Base-by-base conservation (phyloP, 129 eudicot species). In the Daucus carota region DNA sequence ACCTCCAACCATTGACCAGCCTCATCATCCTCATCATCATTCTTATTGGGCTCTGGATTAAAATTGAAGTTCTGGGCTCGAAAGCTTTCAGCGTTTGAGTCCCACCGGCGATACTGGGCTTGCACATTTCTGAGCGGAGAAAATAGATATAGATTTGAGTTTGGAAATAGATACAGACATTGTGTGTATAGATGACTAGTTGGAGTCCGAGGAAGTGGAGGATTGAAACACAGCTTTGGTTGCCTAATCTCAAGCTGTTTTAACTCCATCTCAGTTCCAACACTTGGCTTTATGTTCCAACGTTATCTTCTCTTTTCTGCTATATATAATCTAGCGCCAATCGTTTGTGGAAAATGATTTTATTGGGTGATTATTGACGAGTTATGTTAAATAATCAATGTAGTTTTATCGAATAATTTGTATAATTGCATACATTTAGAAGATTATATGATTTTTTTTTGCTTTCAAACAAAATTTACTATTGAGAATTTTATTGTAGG, bases 81-180 rank as follows among this genome's bases (percentile, higher is more conserved):
- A 45, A 86, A 84, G 34, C 82, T 80, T 84, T 90, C 96, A 0
- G 96, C 96, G 41, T 90, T 90, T 29, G 96, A 86, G 86, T 90
- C 96, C 91, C 92, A 87, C 31, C 84, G 75, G 75, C 84, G 86
- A 32, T 59, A 54, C 62, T n/a, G 77, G 31, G 84, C 34, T 46
- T 74, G 76, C 74, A 82, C 72, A 32, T 46, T 80, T 73, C 65
- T 72, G 70, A 36, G 65, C 10, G 76, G 45, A 73, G 36, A 11
- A 47, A 33, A 71, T 57, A 72, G 14, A 11, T 29, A 40, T 32
- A 40, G 46, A 68, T 71, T 40, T 42, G 76, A 73, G 73, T 62
- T 73, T 45, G 63, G 43, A 14, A 68, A 22, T 34, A 47, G 80
- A 65, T 28, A 65, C 41, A 14, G 72, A 26, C 85, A 78, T 81